These are phyloP conservation scores for Venturiaceae sp. DNA, from an alignment of 2,329 filamentous ascomycete genomes.

Conservation along the genomic window DNA sequence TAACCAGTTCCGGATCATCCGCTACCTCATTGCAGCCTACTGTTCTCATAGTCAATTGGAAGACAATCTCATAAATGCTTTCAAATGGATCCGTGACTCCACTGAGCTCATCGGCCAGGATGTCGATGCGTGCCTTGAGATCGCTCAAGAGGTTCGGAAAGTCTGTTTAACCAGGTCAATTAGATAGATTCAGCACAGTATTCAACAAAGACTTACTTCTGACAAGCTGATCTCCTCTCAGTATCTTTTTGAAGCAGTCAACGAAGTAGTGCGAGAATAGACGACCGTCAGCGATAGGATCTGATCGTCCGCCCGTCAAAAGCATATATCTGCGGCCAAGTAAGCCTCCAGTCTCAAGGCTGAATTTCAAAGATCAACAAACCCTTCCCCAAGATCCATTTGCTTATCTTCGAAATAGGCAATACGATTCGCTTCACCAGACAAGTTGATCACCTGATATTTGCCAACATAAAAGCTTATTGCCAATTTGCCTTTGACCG, in stretches of 20 bases:
- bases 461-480: too few species aligned
- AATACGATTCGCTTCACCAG: too few species aligned
- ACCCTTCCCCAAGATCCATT: too few species aligned
- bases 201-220: not conserved
- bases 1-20: constrained; percentile 31
- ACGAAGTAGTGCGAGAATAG: not conserved
- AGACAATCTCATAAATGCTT: constrained; percentile 42
- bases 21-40: constrained; percentile 46
- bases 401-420: too few species aligned
- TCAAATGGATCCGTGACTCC: constrained; percentile 44
- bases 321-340: not conserved
- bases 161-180: constrained; percentile 10
- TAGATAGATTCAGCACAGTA: constrained; percentile 6
- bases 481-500: too few species aligned
- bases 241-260: constrained; percentile 8
- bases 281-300: not conserved
- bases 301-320: not conserved
- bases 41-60: constrained; percentile 47
- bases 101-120: constrained; percentile 22
- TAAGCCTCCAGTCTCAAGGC: not conserved
- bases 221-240: constrained; percentile 16
- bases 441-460: too few species aligned
- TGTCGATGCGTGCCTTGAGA: constrained; percentile 29
- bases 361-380: too few species aligned
- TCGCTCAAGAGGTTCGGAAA: constrained; percentile 26